Evolutionary conservation across 2,329 filamentous ascomycete genomes (phyloP), one percentile per base, ranked within the genome.

Genomic region (Pseudocercospora eumusae): DNA sequence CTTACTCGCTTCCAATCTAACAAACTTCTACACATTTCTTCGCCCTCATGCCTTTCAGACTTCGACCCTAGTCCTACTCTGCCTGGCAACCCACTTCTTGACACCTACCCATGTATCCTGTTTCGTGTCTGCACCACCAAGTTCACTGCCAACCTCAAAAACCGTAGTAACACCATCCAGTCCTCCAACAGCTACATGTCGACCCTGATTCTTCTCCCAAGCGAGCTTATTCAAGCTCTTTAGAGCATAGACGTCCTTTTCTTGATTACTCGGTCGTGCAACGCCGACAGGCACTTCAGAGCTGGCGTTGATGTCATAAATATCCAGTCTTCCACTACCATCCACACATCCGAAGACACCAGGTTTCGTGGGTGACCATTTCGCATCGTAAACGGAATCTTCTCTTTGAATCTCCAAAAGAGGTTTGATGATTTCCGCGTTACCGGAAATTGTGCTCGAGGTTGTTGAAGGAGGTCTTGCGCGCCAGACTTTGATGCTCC

Each of bases 401-500:
- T 99, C 96, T 59, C 95, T 89, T 20, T 90, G 88, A 73, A 99
- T 92, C 66, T 98, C 92, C 11, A 98, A 83, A 25, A 99, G 82
- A 0, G 95, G 95, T 33, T 64, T 64, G 18, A 72, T 68, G 49
- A 68, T 62, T 50, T 71, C 76, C 2, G 75, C 68, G 15, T 77
- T 73, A 72, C 79, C 77, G 0, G 75, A 76, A 44, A 78, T 81
- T 13, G 81, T 77, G 13, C 77, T 82, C 25, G 83, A 82, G 0
- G 88, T 88, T 15, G 89, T 88, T 0, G 89, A 89, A 1, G 91
- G 90, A 1, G 91, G 88, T 44, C 92, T 89, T 13, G 96, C 90
- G 76, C 95, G 95, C 95, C 95, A 99, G 15, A 99, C 82, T 79
- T 96, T 97, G 69, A 97, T 92, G 69, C 89, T 96, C 95, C 95